Base-by-base conservation (phyloP, 2,329 filamentous ascomycete species). In the Trichoderma sp. region DNA sequence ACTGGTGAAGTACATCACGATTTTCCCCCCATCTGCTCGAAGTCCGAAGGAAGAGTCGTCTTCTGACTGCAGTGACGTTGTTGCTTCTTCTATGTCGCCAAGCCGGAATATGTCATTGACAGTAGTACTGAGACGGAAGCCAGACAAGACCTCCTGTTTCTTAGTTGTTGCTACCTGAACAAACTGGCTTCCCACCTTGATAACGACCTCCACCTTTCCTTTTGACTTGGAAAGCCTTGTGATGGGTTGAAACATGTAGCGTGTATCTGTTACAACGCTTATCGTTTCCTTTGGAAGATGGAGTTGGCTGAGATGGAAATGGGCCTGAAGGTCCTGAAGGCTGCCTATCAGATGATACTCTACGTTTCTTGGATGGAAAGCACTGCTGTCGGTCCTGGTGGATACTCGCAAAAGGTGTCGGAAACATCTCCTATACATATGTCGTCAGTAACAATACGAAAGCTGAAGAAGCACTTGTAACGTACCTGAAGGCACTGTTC, bases 1-100 rank as follows among this genome's bases (percentile, higher is more conserved):
- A 72, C 89, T 91, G 21, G 88, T 89, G 76, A 91, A 91, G 75
- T 89, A 90, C 88, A 91, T 90, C 65, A 90, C 85, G 60, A 90
- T 88, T 77, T 89, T 90, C 72, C 89, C 89, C 71, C 88, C 89
- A 73, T 91, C 89, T 3, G 89, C 89, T 60, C 89, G 84, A 32
- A 91, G 79, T 0, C 89, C 89, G 76, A 91, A 91, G 1, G 88
- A 86, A 3, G 86, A 87, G 71, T 91, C 88, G 69, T 91, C 89
- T 69, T 90, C 89, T 0, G 86, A 86, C 69, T 88, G 84, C 66
- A 90, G 87, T 2, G 87, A 87, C 3, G 87, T 87, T 5, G 88
- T 84, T 5, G 88, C 87, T 78, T 91, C 89, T 69, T 91, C 89
- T 16, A 91, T 84, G 67, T 91, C 89, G 4, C 87, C 84, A 4